Percentiles rank a stretch among this genome's conserved stretches.
phyloP scores from a whole-genome alignment of 768 basidiomycete genomes.

The Scleroderma bovista region DNA sequence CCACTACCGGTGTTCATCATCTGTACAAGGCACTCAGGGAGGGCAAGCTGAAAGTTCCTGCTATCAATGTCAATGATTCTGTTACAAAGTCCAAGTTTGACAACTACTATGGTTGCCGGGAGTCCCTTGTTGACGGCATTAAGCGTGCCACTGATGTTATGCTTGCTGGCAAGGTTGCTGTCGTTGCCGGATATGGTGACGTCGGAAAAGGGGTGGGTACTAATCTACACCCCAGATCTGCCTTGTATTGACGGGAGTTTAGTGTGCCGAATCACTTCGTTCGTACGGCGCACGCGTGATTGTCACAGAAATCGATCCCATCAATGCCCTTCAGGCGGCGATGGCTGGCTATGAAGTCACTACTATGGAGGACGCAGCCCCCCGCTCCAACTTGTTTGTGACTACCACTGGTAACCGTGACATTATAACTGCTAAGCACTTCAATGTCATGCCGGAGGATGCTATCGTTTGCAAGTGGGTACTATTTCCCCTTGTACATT shows the following conservation, averaged over 20 bases:
- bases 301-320: constrained; percentile 98
- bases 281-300: constrained; percentile 98
- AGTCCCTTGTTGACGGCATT: constrained; percentile 99
- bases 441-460: constrained; percentile 92
- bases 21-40: constrained; percentile 97
- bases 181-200: constrained; percentile 98
- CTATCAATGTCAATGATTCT: constrained; percentile 99
- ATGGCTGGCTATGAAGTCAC: constrained; percentile 99
- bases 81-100: constrained; percentile 99
- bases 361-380: constrained; percentile 97
- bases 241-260: constrained; percentile 6
- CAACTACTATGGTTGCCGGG: constrained; percentile 98
- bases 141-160: constrained; percentile 99
- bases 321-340: constrained; percentile 99
- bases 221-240: background rate
- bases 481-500: background rate
- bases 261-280: constrained; percentile 96
- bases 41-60: constrained; percentile 92
- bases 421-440: constrained; percentile 91
- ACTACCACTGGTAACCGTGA: constrained; percentile 99
- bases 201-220: constrained; percentile 94
- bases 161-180: constrained; percentile 99
- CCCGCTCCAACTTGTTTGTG: constrained; percentile 86
- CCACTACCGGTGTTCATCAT: constrained; percentile 99
- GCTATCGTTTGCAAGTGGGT: constrained; percentile 96